Evolutionary conservation across 2,329 filamentous ascomycete genomes (phyloP).

Genomic region (Aotearoamyces nothofagi): DNA sequence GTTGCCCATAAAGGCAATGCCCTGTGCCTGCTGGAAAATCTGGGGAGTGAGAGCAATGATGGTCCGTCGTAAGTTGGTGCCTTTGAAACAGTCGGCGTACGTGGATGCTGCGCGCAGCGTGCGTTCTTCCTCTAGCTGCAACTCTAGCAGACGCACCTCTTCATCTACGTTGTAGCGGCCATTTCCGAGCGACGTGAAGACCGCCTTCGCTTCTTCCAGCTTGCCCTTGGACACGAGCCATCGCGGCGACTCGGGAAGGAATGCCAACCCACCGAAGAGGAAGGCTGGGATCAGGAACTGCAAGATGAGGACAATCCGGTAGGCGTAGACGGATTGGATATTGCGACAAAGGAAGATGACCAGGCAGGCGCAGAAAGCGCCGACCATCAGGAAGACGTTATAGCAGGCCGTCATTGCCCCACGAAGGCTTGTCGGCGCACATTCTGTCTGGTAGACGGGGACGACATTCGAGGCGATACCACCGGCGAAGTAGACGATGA

Average conservation of each 20-base stretch:
- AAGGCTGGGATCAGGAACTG: constrained; percentile 19
- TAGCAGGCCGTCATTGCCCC: constrained; percentile 10
- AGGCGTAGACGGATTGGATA: constrained; percentile 8
- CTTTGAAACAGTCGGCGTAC: not conserved
- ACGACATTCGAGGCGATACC: constrained; percentile 8
- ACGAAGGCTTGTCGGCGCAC: constrained; percentile 5
- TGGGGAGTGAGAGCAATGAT: not conserved
- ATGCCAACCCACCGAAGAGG: too few species aligned
- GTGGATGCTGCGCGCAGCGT: not conserved
- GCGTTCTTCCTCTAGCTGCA: not conserved
- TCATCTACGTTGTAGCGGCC: not conserved
- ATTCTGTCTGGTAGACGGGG: constrained; percentile 6
- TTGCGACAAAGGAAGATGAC: too few species aligned
- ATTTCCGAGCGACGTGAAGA: constrained; percentile 2
- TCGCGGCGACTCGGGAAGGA: constrained; percentile 1
- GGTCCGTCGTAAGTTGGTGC: constrained; percentile 1
- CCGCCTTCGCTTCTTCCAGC: constrained; percentile 1
- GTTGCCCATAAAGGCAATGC: too few species aligned
- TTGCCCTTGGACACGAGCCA: constrained; percentile 1
- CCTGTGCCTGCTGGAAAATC: not conserved
- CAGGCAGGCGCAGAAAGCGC: too few species aligned
- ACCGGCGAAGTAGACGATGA: constrained; percentile 10
- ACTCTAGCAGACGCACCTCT: constrained; percentile 1
- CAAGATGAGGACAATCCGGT: constrained; percentile 7
- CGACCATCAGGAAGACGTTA: too few species aligned